A percentile compares a stretch with the other conserved stretches of the same genome.
These are phyloP conservation scores for Nannochloropsis gaditana DNA, from an alignment of 108 stramenopile genomes.

Conservation along the genomic window DNA sequence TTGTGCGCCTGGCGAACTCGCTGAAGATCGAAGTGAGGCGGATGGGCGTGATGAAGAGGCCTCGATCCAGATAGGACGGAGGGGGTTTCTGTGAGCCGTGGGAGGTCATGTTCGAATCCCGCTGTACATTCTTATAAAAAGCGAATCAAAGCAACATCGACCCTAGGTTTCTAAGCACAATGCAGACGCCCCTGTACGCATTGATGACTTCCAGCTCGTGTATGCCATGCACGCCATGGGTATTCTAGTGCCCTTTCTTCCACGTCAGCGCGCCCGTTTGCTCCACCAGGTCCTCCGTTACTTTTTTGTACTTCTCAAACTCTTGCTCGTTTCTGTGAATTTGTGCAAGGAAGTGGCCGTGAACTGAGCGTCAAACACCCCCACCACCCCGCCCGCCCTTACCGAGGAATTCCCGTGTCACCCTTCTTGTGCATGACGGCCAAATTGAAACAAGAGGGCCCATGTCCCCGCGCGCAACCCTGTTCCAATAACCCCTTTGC, in stretches of 20 bases:
- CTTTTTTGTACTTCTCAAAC: constrained; percentile 25
- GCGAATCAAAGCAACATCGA: too few relatives aligned
- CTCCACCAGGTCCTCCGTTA: constrained; percentile 30
- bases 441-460: constrained; percentile 54
- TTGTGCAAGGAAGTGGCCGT: not conserved
- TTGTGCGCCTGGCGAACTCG: constrained; percentile 42
- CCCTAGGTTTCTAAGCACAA: too few relatives aligned
- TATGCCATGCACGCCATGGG: too few relatives aligned
- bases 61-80: not conserved
- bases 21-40: constrained; percentile 32
- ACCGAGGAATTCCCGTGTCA: constrained; percentile 48
- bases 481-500: constrained; percentile 40
- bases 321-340: constrained; percentile 10
- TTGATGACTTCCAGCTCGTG: not conserved
- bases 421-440: constrained; percentile 56
- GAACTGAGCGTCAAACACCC: not conserved
- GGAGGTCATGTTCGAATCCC: too few relatives aligned
- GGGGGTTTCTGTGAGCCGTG: too few relatives aligned
- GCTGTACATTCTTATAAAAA: too few relatives aligned
- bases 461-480: constrained; percentile 44
- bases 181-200: too few relatives aligned
- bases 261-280: constrained; percentile 22
- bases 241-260: constrained; percentile 13
- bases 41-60: not conserved
- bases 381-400: not conserved